A percentile compares a stretch with the other conserved stretches of the same genome.
phyloP scores from a whole-genome alignment of 768 basidiomycete genomes.

The Russula sp. region DNA sequence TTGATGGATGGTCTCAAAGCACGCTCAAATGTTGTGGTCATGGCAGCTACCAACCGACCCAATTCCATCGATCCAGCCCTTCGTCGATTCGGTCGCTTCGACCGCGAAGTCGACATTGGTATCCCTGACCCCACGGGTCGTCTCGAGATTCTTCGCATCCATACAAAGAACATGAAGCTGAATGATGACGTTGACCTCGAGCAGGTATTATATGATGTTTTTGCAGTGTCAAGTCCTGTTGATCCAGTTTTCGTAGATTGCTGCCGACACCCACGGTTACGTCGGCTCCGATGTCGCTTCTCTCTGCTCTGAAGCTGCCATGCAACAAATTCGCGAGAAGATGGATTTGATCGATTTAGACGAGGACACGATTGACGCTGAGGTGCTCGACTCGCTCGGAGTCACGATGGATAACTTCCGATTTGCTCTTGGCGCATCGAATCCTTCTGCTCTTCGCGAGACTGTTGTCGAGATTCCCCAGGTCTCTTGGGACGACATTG shows the following conservation, averaged over 20 bases:
- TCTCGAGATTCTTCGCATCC: constrained; percentile 96
- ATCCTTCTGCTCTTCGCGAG: constrained; percentile 97
- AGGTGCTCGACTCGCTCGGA: constrained; percentile 96
- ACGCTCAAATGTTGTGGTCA: constrained; percentile 97
- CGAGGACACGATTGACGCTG: constrained; percentile 98
- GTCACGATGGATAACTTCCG: constrained; percentile 99
- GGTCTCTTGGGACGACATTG: constrained; percentile 98
- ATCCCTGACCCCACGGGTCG: constrained; percentile 99
- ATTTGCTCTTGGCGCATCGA: constrained; percentile 94
- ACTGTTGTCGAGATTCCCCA: constrained; percentile 99
- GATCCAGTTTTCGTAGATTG: constrained; percentile 55
- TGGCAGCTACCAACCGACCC: constrained; percentile 98
- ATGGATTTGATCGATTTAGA: constrained; percentile 97
- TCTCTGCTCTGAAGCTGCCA: constrained; percentile 97
- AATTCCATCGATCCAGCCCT: constrained; percentile 99
- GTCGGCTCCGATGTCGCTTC: constrained; percentile 98
- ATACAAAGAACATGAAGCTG: constrained; percentile 99
- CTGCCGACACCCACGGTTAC: constrained; percentile 98
- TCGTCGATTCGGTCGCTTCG: constrained; percentile 97
- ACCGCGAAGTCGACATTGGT: constrained; percentile 98
- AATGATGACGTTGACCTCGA: constrained; percentile 96
- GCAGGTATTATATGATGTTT: constrained; percentile 46
- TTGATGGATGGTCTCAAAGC: constrained; percentile 99
- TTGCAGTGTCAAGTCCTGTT: constrained; percentile 13
- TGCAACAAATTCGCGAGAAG: constrained; percentile 99